Conservation (phyloP, 768 basidiomycete species). For the Kwoniella dejecticola region DNA sequence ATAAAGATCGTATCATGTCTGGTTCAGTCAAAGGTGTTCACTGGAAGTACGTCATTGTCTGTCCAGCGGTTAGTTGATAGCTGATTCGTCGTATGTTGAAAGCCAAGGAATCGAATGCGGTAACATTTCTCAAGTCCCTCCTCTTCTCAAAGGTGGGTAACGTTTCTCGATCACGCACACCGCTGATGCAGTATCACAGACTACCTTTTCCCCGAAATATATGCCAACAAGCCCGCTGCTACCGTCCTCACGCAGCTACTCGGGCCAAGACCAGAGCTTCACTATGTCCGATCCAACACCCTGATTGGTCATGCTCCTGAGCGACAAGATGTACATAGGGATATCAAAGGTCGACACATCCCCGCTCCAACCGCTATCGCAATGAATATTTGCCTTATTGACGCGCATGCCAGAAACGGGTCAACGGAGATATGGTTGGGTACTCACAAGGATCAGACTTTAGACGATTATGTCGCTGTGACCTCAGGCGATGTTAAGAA, state of each 20-base stretch:
- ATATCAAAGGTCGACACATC: slow-evolving; percentile 11
- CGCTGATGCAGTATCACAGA: no score
- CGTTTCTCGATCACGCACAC: no score
- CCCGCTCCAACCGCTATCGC: slow-evolving; percentile 13
- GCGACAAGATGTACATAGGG: slow-evolving; percentile 18
- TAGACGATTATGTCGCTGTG: slow-evolving; percentile 7
- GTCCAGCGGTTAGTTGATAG: neutral
- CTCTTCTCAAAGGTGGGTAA: slow-evolving; percentile 11
- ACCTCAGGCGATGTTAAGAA: slow-evolving; percentile 8
- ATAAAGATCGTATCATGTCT: slow-evolving; percentile 6
- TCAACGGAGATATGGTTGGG: slow-evolving; percentile 29
- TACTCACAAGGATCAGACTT: slow-evolving; percentile 7
- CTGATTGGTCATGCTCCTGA: slow-evolving; percentile 7
- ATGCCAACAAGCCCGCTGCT: slow-evolving; percentile 21
- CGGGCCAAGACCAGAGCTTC: slow-evolving; percentile 21
- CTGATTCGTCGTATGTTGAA: no score
- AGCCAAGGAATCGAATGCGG: slow-evolving; percentile 18
- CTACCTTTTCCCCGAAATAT: slow-evolving; percentile 18
- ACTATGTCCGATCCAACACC: slow-evolving; percentile 24
- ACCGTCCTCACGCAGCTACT: slow-evolving; percentile 9
- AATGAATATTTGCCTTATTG: slow-evolving; percentile 15
- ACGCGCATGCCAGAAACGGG: slow-evolving; percentile 21
- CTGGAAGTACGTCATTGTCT: slow-evolving; percentile 20
- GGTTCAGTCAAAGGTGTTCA: slow-evolving; percentile 10
- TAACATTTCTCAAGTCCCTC: slow-evolving; percentile 18